A percentile compares a stretch with the other conserved stretches of the same genome.
These are phyloP conservation scores for Paulownia fortunei DNA, from an alignment of 257 asterid species.

Conservation along the genomic window DNA sequence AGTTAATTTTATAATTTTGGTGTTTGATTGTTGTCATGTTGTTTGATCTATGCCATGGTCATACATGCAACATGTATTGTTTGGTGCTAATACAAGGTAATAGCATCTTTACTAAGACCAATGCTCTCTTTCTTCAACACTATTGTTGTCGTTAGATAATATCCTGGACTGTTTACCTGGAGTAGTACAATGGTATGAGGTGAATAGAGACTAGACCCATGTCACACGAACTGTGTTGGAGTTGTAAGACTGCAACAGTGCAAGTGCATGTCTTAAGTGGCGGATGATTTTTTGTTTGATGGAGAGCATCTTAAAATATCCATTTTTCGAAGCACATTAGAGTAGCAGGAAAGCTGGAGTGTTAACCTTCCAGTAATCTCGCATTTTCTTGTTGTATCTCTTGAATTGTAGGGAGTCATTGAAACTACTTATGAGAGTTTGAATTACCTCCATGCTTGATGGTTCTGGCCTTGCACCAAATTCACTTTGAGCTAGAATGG, in stretches of 20 bases:
- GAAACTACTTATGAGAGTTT: neutral
- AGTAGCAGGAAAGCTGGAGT: neutral
- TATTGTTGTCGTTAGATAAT: constrained; percentile 4
- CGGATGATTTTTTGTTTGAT: neutral
- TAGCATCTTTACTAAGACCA: neutral
- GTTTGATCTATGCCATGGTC: neutral
- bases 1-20: neutral
- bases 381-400: neutral
- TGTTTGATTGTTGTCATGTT: neutral
- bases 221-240: no score
- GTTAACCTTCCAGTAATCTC: neutral
- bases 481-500: neutral
- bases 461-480: neutral
- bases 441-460: neutral
- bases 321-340: neutral
- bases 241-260: neutral
- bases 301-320: neutral
- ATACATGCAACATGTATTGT: neutral
- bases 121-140: neutral
- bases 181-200: neutral
- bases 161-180: neutral
- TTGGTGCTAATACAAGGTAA: neutral
- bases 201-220: neutral
- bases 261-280: neutral
- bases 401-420: neutral